These are phyloP conservation scores for Oryza officinalis DNA, from an alignment of 176 grass and related monocot species.

Conservation along the genomic window DNA sequence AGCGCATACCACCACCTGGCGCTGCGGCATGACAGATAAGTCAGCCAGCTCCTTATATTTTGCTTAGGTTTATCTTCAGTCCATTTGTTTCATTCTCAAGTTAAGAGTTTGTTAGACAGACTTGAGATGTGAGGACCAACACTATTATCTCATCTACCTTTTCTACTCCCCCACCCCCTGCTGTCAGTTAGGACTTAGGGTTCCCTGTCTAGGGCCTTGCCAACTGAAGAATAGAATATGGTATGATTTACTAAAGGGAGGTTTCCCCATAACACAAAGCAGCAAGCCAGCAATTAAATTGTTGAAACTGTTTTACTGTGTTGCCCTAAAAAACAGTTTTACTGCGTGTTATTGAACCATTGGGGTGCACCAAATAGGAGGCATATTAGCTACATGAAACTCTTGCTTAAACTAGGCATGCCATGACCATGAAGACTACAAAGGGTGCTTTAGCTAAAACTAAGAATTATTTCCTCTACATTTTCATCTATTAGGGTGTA, in stretches of 20 bases:
- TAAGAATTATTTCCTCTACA: constrained; percentile 10
- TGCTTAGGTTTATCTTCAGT: background rate
- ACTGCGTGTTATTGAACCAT: background rate
- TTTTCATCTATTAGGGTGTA: background rate
- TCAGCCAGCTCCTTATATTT: background rate
- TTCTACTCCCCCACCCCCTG: background rate
- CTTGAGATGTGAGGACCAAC: background rate
- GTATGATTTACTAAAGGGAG: constrained; percentile 9
- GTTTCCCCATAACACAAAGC: background rate
- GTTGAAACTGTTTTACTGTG: background rate
- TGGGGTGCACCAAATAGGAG: background rate
- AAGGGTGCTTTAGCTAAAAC: constrained; percentile 1
- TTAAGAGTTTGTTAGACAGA: background rate
- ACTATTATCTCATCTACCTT: background rate
- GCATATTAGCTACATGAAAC: constrained; percentile 21
- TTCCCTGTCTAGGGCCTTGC: background rate
- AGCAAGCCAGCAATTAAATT: background rate
- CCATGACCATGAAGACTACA: constrained; percentile 9
- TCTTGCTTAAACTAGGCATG: background rate
- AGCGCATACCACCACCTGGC: background rate
- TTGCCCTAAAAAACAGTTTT: background rate
- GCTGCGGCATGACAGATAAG: background rate
- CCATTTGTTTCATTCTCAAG: background rate
- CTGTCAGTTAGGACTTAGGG: background rate
- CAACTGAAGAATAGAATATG: constrained; percentile 18